These are phyloP conservation scores for Orbilia ellipsospora DNA, from an alignment of 2,329 filamentous ascomycete genomes.

Conservation along the genomic window DNA sequence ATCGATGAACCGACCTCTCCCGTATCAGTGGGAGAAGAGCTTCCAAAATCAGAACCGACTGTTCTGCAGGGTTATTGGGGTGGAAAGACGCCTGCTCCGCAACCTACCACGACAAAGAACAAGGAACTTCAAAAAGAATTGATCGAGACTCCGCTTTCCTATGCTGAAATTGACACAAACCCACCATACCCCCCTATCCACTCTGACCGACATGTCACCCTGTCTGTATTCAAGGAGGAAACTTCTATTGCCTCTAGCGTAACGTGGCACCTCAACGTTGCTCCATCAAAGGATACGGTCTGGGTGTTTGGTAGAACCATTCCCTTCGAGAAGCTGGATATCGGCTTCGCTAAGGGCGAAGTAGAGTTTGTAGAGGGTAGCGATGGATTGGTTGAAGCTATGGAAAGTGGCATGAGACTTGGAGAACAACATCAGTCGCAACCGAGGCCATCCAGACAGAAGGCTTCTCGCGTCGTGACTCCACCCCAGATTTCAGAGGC, in stretches of 20 bases:
- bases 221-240: conserved; percentile 72
- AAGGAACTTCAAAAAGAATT: conserved; percentile 62
- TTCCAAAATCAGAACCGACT: conserved; percentile 56
- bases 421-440: conserved; percentile 24
- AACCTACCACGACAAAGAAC: conserved; percentile 65
- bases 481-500: conserved; percentile 68
- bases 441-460: conserved; percentile 8
- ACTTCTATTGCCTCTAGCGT: conserved; percentile 34
- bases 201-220: conserved; percentile 83
- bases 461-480: conserved; percentile 31
- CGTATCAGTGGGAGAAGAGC: conserved; percentile 57
- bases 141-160: conserved; percentile 70
- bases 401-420: conserved; percentile 65
- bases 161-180: conserved; percentile 95
- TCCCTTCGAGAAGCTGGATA: conserved; percentile 65
- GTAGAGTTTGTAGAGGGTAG: conserved; percentile 62
- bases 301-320: conserved; percentile 70
- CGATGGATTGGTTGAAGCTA: conserved; percentile 62
- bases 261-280: conserved; percentile 57
- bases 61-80: conserved; percentile 49
- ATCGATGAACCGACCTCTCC: conserved; percentile 56
- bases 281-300: conserved; percentile 57
- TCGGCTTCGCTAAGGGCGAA: conserved; percentile 63
- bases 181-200: conserved; percentile 96
- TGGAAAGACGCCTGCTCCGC: conserved; percentile 56